These are phyloP conservation scores for Carallia pectinifolia DNA, from an alignment of 345 rosid genomes.

Conservation along the genomic window DNA sequence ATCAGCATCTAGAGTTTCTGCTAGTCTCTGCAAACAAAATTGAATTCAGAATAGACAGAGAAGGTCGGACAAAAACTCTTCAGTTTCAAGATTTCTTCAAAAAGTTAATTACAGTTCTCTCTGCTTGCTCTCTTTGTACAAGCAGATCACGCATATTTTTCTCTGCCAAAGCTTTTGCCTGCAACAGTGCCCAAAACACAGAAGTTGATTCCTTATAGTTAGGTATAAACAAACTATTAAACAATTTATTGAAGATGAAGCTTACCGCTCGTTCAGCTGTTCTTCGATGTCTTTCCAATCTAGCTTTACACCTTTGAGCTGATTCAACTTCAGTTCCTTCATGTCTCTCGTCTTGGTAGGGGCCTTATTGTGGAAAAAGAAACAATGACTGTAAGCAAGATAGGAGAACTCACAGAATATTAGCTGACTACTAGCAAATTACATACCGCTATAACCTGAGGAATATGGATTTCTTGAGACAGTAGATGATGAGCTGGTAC, in stretches of 20 bases:
- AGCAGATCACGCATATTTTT: constrained; percentile 89
- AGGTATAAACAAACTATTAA: background rate
- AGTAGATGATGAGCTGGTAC: constrained; percentile 43
- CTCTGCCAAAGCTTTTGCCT: constrained; percentile 97
- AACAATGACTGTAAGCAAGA: constrained; percentile 14
- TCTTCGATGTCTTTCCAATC: constrained; percentile 82
- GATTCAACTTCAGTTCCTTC: constrained; percentile 80
- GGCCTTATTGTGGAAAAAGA: constrained; percentile 27
- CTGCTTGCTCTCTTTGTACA: constrained; percentile 88
- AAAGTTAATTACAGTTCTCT: constrained; percentile 60
- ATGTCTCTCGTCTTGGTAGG: constrained; percentile 26
- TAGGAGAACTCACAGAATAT: background rate
- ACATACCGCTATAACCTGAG: constrained; percentile 46
- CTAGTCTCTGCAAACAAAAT: constrained; percentile 59
- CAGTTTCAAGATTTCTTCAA: background rate
- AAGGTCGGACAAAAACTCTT: background rate
- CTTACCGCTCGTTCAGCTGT: constrained; percentile 90
- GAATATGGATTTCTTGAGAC: constrained; percentile 51
- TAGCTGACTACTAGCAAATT: background rate
- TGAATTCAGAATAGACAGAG: constrained; percentile 16
- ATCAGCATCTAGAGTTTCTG: constrained; percentile 87
- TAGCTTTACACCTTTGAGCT: constrained; percentile 90
- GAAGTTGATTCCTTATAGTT: background rate
- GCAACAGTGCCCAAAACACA: constrained; percentile 24
- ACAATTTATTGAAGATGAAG: background rate